These are phyloP conservation scores for Thuja plicata DNA, from an alignment of 83 land plant genomes.

Conservation along the genomic window DNA sequence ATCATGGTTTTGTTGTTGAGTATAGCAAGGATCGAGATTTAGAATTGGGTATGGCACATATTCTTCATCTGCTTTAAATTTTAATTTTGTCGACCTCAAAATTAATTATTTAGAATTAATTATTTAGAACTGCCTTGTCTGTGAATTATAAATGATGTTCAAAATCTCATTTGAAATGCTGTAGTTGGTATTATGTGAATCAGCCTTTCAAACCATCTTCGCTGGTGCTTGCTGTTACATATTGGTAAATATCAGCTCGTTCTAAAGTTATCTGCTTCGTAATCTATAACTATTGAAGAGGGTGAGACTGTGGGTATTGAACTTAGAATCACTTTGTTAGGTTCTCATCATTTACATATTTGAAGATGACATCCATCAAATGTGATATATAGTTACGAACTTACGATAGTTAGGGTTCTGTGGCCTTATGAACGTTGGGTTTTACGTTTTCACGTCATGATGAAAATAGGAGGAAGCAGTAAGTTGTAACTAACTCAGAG, in stretches of 20 bases:
- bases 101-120: background rate
- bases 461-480: background rate
- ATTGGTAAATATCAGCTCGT: background rate
- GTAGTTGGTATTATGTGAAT: background rate
- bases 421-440: background rate
- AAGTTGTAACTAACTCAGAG: background rate
- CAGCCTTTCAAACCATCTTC: background rate
- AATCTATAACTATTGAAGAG: background rate
- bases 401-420: background rate
- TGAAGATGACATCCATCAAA: background rate
- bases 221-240: background rate
- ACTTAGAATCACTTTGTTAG: background rate
- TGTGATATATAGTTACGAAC: background rate
- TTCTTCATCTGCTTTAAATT: background rate
- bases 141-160: background rate
- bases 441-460: background rate
- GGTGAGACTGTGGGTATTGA: background rate
- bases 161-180: background rate
- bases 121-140: background rate
- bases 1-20: slow-evolving; percentile 99
- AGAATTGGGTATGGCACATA: slow-evolving; percentile 66
- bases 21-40: slow-evolving; percentile 87
- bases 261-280: background rate
- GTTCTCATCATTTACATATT: background rate
- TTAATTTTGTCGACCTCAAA: background rate